Evolutionary conservation across 805 yeast species (phyloP).

Genomic region (Cyberlindnera samutprakarnensis): DNA sequence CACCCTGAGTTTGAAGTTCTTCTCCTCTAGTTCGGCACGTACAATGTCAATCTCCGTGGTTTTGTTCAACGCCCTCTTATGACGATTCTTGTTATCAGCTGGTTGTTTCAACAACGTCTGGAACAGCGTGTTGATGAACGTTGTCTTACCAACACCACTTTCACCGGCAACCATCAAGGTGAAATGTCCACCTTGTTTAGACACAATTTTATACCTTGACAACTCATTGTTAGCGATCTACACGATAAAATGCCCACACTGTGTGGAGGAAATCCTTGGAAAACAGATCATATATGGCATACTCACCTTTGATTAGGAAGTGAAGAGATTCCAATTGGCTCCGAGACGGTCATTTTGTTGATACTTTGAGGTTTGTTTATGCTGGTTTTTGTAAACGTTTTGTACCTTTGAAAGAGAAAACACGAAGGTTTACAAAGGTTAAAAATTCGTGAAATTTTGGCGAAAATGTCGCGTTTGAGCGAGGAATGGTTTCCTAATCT

Average conservation of each 20-base stretch:
- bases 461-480: too few species aligned
- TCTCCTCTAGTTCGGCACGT: constrained; percentile 78
- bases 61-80: constrained; percentile 51
- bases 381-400: constrained; percentile 7
- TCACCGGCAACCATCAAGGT: constrained; percentile 87
- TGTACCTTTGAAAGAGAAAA: too few species aligned
- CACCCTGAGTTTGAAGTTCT: constrained; percentile 68
- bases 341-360: constrained; percentile 20
- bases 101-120: constrained; percentile 62
- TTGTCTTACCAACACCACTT: constrained; percentile 88
- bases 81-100: constrained; percentile 32
- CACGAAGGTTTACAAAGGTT: too few species aligned
- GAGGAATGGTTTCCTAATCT: too few species aligned
- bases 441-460: too few species aligned
- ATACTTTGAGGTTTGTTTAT: constrained; percentile 3
- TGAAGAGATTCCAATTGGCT: constrained; percentile 23
- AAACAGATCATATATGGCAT: not conserved
- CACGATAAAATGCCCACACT: too few species aligned
- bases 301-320: constrained; percentile 25
- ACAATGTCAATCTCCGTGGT: constrained; percentile 75
- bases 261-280: too few species aligned
- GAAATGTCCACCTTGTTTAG: constrained; percentile 68
- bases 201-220: constrained; percentile 62
- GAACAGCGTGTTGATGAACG: constrained; percentile 79
- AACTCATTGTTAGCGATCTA: not conserved